Percentiles rank a stretch among this genome's conserved stretches.
Conservation (phyloP, 2,329 filamentous ascomycete genomes). For the Epichloe gansuensis region DNA sequence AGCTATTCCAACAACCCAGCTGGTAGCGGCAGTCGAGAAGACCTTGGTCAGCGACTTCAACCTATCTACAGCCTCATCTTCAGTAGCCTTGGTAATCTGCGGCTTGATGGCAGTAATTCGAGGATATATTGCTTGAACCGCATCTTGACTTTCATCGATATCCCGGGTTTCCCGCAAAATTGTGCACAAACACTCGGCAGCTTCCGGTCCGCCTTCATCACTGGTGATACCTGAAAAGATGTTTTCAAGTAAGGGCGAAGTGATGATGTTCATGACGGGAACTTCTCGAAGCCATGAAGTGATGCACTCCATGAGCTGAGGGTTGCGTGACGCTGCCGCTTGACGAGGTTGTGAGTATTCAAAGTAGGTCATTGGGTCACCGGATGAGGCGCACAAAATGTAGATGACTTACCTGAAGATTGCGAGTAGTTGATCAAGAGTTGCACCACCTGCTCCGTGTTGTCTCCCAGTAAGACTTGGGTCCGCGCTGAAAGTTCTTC, state of each 20-base stretch:
- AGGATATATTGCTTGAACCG: constrained; percentile 74
- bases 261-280: constrained; percentile 67
- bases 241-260: constrained; percentile 70
- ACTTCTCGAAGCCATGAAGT: constrained; percentile 95
- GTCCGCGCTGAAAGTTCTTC: constrained; percentile 83
- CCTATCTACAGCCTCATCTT: constrained; percentile 70
- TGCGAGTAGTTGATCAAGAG: constrained; percentile 84
- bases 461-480: constrained; percentile 78
- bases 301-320: constrained; percentile 85
- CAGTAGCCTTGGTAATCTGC: constrained; percentile 60
- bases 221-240: constrained; percentile 65
- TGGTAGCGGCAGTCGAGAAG: constrained; percentile 84
- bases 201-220: constrained; percentile 70
- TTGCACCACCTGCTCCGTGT: constrained; percentile 74
- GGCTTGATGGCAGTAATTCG: constrained; percentile 63
- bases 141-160: constrained; percentile 75
- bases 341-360: constrained; percentile 3
- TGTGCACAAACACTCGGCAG: constrained; percentile 82
- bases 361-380: background rate
- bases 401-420: constrained; percentile 59
- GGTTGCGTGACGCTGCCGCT: constrained; percentile 72
- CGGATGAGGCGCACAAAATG: background rate
- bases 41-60: constrained; percentile 84
- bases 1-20: constrained; percentile 87
- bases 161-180: constrained; percentile 88